Base-by-base conservation (phyloP, 2,329 filamentous ascomycete species). In the Colletotrichum australisinense region DNA sequence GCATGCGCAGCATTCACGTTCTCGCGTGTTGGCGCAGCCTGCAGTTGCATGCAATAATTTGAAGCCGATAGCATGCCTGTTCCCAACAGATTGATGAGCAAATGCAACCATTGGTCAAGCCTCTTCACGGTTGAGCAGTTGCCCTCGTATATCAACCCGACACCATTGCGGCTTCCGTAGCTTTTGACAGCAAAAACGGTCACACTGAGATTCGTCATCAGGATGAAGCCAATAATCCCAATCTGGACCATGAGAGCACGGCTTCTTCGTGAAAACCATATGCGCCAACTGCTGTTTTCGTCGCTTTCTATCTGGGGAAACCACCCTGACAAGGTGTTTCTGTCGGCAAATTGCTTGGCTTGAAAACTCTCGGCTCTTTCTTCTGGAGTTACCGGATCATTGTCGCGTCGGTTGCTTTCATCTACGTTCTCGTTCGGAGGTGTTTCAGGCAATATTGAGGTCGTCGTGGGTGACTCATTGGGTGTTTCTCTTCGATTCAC, bases 1-100 rank as follows among this genome's bases (percentile, higher is more conserved):
- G 74, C 64, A 78, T 91, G 89, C 0, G 86, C 87, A 14, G 74
- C 24, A 26, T 82, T 76, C 14, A 82, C 66, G 12, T 81, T 76
- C 0, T 53, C 65, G 1, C 80, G 74, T 3, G 80, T 81, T 2
- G 79, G 81, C 0, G 80, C 78, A 3, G 75, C 76, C 14, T 79
- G 78, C 0, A 79, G 65, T 63, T 82, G 81, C 77, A 81, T 81
- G 32, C 78, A 79, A 35, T 80, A 82, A 63, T 81, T 82, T 11
- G 78, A 81, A 2, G 78, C 79, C 1, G 77, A 76, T 1, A 83
- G 72, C 63, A 82, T 70, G 4, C 76, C 68, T 0, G 79, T 82
- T 24, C 77, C 75, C 9, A 83, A 55, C 8, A 78, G 14, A 69
- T 82, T 82, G 71, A 82, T 81, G 7, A 78, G 52, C 1, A 82